Conservation (phyloP, 257 asterid species). For the Solanum sejunctum region DNA sequence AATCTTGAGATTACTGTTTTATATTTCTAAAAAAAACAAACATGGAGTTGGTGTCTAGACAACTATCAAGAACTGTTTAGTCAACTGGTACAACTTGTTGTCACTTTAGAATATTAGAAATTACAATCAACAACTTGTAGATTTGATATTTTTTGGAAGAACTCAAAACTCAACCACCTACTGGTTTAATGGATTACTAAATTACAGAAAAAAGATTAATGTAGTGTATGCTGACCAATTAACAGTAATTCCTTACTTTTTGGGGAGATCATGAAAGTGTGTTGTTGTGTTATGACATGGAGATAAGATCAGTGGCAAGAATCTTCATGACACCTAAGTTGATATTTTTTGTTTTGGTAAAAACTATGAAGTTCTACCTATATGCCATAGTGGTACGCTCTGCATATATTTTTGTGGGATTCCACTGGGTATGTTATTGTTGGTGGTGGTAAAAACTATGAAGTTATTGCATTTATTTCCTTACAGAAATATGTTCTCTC, state of each 20-base stretch:
- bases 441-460: not conserved
- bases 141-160: not conserved
- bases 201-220: not conserved
- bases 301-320: not conserved
- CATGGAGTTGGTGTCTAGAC: not conserved
- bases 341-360: not conserved
- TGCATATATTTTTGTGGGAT: too few relatives aligned
- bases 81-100: not conserved
- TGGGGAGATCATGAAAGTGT: not conserved
- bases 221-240: not conserved
- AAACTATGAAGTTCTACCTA: not conserved
- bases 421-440: too few relatives aligned
- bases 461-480: not conserved
- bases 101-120: not conserved
- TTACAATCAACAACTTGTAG: not conserved
- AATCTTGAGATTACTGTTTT: too few relatives aligned
- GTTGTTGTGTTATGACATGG: not conserved
- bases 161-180: not conserved
- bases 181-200: not conserved
- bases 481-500: not conserved
- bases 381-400: too few relatives aligned
- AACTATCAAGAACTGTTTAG: not conserved
- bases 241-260: not conserved
- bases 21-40: not conserved
- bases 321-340: not conserved